Base-by-base conservation (phyloP, 2,329 filamentous ascomycete species). In the Trichoderma simmonsii region DNA sequence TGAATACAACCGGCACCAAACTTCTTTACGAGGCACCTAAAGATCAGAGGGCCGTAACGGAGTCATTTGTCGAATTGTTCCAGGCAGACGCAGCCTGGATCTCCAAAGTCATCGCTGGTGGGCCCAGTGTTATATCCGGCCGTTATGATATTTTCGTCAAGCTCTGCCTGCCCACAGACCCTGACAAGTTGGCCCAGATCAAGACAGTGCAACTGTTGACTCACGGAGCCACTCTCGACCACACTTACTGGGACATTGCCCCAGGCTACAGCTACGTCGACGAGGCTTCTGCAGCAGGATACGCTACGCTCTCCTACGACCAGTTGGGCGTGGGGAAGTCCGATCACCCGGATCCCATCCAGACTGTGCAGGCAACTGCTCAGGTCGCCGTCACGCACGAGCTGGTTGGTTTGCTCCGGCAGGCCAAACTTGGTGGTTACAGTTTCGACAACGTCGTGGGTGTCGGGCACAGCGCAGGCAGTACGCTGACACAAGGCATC, bases 241-340 rank as follows among this genome's bases (percentile, higher is more conserved):
- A 66, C 63, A 66, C 21, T 28, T 66, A 66, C 48, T 66, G 63
- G 63, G 48, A 66, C 15, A 57, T 66, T 5, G 48, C 48, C 21
- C 63, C 48, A n/a, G 48, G 48, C 21, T 28, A 66, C 48, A 66
- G 63, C 63, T 66, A 66, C 30, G 48, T 66, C 63, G 63, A 66
- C 21, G 63, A 26, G 9, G 63, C 63, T n/a, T 30, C 63, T 28
- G 30, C 48, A 56, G 63, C 63, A n/a, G 63, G 48, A 18, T 39
- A 66, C 32, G 63, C 63, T 3, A 66, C 63, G 15, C 63, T 66
- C 30, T 66, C 63, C 48, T 66, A 66, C 32, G 63, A 66, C 63
- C 63, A 66, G 30, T 26, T 57, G 48, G 63, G 63, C 30, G 63
- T 66, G 48, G 63, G 63, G 21, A n/a, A 36, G 2, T 66, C 63